Conservation (phyloP, 441 rosid genomes). For the Metrosideros polymorpha region DNA sequence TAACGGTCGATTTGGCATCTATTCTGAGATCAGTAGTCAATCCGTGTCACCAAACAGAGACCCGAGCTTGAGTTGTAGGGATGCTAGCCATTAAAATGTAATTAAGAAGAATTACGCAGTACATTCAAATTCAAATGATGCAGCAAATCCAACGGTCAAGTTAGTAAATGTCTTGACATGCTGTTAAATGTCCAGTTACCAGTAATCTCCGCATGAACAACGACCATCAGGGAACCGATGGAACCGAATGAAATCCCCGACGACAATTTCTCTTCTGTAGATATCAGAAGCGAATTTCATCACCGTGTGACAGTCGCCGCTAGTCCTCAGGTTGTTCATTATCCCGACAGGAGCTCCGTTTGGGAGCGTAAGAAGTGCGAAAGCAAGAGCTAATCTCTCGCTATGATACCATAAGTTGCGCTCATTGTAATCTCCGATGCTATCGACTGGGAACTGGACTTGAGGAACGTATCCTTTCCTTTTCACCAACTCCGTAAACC, state of each 20-base stretch:
- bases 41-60: not conserved
- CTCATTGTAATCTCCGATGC: constrained; percentile 1
- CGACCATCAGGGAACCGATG: constrained; percentile 11
- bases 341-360: constrained; percentile 16
- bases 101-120: not conserved
- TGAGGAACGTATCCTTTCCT: constrained; percentile 17
- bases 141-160: not conserved
- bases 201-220: constrained; percentile 18
- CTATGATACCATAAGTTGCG: constrained; percentile 23
- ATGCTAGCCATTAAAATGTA: not conserved
- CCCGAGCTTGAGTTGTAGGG: not conserved
- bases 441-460: constrained; percentile 4
- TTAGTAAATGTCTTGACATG: not conserved
- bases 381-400: constrained; percentile 21
- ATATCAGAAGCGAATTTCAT: constrained; percentile 20
- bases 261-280: constrained; percentile 9
- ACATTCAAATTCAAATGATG: not conserved
- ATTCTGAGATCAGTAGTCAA: not conserved
- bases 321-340: constrained; percentile 17
- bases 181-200: not conserved
- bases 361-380: constrained; percentile 15
- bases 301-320: constrained; percentile 17
- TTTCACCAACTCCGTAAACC: constrained; percentile 12
- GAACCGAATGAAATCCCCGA: constrained; percentile 14
- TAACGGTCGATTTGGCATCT: not conserved